Percentiles rank a stretch among this genome's conserved stretches.
These are phyloP conservation scores for Arabis hirsuta DNA, from an alignment of 345 rosid genomes.

Conservation along the genomic window DNA sequence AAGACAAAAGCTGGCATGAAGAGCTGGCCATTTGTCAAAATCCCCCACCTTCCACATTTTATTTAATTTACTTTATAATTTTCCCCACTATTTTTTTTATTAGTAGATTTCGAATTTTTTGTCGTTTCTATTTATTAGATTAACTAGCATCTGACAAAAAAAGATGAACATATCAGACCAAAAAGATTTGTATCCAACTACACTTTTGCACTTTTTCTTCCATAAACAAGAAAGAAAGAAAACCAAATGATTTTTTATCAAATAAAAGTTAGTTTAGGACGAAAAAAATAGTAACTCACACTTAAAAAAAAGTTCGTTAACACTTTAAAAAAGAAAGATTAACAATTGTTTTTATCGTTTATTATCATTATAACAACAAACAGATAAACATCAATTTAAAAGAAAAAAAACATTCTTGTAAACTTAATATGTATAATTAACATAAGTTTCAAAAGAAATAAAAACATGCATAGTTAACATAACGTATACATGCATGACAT, in stretches of 20 bases:
- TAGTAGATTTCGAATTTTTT: background rate
- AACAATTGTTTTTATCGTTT: too few species aligned
- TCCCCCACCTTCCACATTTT: slow-evolving; percentile 29
- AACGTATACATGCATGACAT: background rate
- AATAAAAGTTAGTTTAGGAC: background rate
- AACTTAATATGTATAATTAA: background rate
- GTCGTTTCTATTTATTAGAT: slow-evolving; percentile 25
- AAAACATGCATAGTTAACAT: background rate
- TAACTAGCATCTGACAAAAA: slow-evolving; percentile 11
- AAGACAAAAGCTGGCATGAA: slow-evolving; percentile 44
- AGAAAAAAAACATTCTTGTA: background rate
- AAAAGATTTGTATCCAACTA: slow-evolving; percentile 23
- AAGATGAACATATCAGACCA: background rate
- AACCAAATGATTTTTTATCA: background rate
- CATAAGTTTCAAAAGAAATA: too few species aligned
- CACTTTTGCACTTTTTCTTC: slow-evolving; percentile 23
- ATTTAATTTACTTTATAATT: background rate
- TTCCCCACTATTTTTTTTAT: background rate
- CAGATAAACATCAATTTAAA: background rate
- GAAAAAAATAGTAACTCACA: too few species aligned
- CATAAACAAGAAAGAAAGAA: background rate
- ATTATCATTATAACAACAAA: too few species aligned
- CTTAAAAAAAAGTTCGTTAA: too few species aligned
- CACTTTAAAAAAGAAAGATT: too few species aligned
- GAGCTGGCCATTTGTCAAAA: slow-evolving; percentile 46